A percentile compares a stretch with the other conserved stretches of the same genome.
phyloP scores from a whole-genome alignment of 2,329 filamentous ascomycete genomes.

The Fonsecaea multimorphosa region DNA sequence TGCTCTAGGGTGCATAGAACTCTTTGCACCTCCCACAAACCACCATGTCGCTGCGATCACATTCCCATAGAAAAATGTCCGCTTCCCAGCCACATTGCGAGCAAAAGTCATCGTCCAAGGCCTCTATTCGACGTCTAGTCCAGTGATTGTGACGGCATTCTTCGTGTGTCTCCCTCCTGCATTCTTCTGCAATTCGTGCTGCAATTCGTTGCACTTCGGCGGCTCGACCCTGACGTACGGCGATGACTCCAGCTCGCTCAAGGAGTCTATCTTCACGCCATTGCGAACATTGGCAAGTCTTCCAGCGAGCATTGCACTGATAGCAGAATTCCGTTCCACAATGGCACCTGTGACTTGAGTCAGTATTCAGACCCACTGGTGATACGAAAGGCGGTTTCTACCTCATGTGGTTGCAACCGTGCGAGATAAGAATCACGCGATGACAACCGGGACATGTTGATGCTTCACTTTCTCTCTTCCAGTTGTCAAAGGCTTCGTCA shows the following conservation, averaged over 20 bases:
- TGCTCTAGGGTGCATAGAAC: neutral
- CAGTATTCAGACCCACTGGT: neutral
- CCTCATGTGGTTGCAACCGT: constrained; percentile 46
- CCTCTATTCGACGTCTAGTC: neutral
- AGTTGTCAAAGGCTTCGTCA: constrained; percentile 54
- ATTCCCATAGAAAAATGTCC: constrained; percentile 21
- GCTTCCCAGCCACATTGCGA: constrained; percentile 26
- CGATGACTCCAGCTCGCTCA: constrained; percentile 28
- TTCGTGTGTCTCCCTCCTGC: neutral
- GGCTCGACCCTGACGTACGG: constrained; percentile 21
- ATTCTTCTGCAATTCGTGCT: neutral
- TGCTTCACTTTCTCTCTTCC: constrained; percentile 72
- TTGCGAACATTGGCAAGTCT: constrained; percentile 39
- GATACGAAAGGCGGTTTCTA: constrained; percentile 33
- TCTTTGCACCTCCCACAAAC: constrained; percentile 18
- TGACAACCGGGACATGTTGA: constrained; percentile 77
- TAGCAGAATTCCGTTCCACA: constrained; percentile 45
- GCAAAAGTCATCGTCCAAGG: constrained; percentile 22
- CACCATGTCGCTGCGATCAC: constrained; percentile 13
- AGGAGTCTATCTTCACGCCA: constrained; percentile 41
- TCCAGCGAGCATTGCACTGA: constrained; percentile 42
- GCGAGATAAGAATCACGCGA: constrained; percentile 50
- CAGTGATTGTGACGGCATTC: constrained; percentile 24
- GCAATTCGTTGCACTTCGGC: constrained; percentile 6
- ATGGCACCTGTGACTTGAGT: constrained; percentile 38